phyloP scores from a whole-genome alignment of 1,139 yeast genomes.

The Zygoascus hellenicus region DNA sequence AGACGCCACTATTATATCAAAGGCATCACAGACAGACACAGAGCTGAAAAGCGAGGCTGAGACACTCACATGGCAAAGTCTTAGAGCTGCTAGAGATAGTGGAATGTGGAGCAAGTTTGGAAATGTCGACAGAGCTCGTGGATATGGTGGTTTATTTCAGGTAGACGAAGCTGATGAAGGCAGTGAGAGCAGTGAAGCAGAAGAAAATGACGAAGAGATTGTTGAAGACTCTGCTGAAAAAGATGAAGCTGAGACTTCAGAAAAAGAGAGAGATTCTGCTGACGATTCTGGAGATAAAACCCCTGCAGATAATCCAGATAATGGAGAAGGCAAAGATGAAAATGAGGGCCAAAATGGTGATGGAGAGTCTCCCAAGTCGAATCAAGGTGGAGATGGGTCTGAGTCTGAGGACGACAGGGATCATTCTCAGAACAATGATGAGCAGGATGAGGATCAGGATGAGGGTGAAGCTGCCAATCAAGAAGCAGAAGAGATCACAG shows the following conservation, averaged over 20 bases:
- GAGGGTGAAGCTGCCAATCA: not conserved
- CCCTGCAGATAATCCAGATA: slow-evolving; percentile 1
- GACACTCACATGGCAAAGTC: slow-evolving; percentile 30
- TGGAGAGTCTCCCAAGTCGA: slow-evolving; percentile 7
- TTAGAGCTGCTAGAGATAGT: slow-evolving; percentile 31
- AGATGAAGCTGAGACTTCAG: slow-evolving; percentile 1
- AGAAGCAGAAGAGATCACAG: slow-evolving; percentile 8
- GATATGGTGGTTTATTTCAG: slow-evolving; percentile 27
- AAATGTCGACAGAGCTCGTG: slow-evolving; percentile 20
- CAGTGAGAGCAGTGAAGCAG: not conserved
- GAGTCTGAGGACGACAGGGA: slow-evolving; percentile 6
- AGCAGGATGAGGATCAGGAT: slow-evolving; percentile 1
- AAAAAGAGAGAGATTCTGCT: slow-evolving; percentile 4
- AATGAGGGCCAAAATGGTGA: slow-evolving; percentile 1
- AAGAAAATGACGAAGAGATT: not conserved
- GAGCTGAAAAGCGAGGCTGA: slow-evolving; percentile 8
- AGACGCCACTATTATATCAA: slow-evolving; percentile 10
- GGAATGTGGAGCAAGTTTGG: slow-evolving; percentile 31
- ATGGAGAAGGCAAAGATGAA: not conserved
- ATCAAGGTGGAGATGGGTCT: slow-evolving; percentile 2
- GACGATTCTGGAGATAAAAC: slow-evolving; percentile 1
- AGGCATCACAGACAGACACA: slow-evolving; percentile 5
- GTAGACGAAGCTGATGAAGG: slow-evolving; percentile 8
- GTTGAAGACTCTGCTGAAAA: slow-evolving; percentile 8
- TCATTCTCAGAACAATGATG: not conserved